Base-by-base conservation (phyloP, 306 rosid species). In the Fragaria iinumae region DNA sequence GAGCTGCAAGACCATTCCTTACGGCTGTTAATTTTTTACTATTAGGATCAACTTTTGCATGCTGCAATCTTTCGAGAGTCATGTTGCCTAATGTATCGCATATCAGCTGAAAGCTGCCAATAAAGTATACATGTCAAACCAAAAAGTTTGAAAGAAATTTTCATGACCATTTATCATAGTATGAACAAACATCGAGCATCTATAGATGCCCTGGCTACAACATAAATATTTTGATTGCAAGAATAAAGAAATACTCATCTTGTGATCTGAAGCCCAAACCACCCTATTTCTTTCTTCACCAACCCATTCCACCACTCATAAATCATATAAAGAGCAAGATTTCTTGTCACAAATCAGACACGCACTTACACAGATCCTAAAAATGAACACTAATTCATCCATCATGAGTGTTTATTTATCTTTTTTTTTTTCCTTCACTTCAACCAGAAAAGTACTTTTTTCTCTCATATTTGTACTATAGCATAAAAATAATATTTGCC, bases 71-170 rank as follows among this genome's bases (percentile, higher is more conserved):
- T 32, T 32, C 36, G 36, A 32, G 36, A 32, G 36, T 32, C 36
- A 32, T 32, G 36, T 32, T 32, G 4, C 36, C 36, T 82, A 95
- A 79, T 80, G 84, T 91, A 67, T 89, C 81, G 57, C 93, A 79
- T 86, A 92, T 88, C 69, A 84, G 79, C 86, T 89, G 93, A 86
- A 95, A 86, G 84, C 99, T 95, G 90, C 84, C 75, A 84, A 84
- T 69, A 21, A 80, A 79, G 62, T 64, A 57, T 32, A 32, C 36
- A 32, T 73, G 52, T 80, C 64, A 73, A 48, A 63, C 27, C 16
- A 23, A 55, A 25, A 73, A 45, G 65, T 67, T 27, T 52, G 23
- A 71, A n/a, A 47, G 23, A 80, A 45, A 57, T 64, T 17, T 39
- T 4, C 38, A 29, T 43, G 64, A 38, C 8, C 5, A 48, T 71